A percentile compares a stretch with the other conserved stretches of the same genome.
Evolutionary conservation across 257 asterid species (phyloP).

Genomic region (Marsdenia floribunda): DNA sequence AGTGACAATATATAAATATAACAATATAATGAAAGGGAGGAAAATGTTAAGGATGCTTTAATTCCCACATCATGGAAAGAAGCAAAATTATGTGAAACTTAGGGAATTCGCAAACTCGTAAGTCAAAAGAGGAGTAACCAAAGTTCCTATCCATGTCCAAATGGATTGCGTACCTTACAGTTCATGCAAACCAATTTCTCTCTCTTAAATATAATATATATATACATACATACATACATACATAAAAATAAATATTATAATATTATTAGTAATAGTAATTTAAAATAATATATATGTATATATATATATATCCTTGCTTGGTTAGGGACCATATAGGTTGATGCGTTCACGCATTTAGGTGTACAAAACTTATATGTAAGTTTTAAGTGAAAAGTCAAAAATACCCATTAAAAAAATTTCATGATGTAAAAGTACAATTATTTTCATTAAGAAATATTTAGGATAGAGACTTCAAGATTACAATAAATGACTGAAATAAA

Average conservation of each 20-base stretch:
- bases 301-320: neutral
- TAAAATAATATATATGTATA: too few species aligned
- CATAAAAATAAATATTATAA: too few species aligned
- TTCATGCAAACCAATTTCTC: conserved; percentile 9
- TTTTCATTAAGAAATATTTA: too few species aligned
- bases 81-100: neutral
- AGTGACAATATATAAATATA: too few species aligned
- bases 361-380: too few species aligned
- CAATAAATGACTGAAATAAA: too few species aligned
- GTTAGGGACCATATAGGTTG: neutral
- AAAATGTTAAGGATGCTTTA: neutral
- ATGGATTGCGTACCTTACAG: conserved; percentile 81
- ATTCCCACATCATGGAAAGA: neutral
- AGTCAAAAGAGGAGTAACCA: conserved; percentile 37
- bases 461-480: too few species aligned
- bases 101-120: neutral
- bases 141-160: conserved; percentile 26
- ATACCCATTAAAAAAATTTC: too few species aligned
- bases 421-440: too few species aligned
- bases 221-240: too few species aligned
- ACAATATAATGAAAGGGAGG: neutral
- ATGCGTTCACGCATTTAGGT: neutral
- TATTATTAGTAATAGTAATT: too few species aligned
- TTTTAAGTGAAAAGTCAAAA: too few species aligned
- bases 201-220: neutral